These are phyloP conservation scores for Nepenthes mirabilis DNA, from an alignment of 148 eudicot genomes.

Conservation along the genomic window DNA sequence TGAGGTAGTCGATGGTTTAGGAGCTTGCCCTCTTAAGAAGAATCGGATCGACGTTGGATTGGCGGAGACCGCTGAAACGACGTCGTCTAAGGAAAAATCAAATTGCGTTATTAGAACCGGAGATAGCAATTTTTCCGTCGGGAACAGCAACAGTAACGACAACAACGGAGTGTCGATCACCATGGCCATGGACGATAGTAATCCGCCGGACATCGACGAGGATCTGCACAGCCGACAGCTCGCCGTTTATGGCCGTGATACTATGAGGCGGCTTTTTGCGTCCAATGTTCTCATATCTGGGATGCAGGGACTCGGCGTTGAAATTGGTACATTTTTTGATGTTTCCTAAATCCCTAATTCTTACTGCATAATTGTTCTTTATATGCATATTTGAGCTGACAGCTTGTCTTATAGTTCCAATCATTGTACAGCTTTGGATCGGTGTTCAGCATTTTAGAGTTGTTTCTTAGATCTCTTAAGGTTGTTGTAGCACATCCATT, in stretches of 20 bases:
- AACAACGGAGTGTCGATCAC: constrained; percentile 14
- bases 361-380: neutral
- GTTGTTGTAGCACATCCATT: no score
- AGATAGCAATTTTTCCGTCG: neutral
- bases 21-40: constrained; percentile 29
- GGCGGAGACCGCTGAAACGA: constrained; percentile 5
- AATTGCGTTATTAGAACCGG: constrained; percentile 2
- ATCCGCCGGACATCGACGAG: constrained; percentile 57
- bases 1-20: constrained; percentile 28
- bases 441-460: no score
- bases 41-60: constrained; percentile 21
- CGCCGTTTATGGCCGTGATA: constrained; percentile 79
- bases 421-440: no score
- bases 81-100: neutral
- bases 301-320: constrained; percentile 86
- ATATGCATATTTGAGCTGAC: neutral
- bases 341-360: neutral
- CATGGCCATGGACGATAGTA: constrained; percentile 29
- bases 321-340: constrained; percentile 39
- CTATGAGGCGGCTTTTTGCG: constrained; percentile 63
- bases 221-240: constrained; percentile 93
- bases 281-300: constrained; percentile 74
- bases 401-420: neutral
- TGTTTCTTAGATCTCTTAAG: no score
- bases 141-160: constrained; percentile 2